Conservation (phyloP, 2,329 filamentous ascomycete species). For the Monilinia fructicola region DNA sequence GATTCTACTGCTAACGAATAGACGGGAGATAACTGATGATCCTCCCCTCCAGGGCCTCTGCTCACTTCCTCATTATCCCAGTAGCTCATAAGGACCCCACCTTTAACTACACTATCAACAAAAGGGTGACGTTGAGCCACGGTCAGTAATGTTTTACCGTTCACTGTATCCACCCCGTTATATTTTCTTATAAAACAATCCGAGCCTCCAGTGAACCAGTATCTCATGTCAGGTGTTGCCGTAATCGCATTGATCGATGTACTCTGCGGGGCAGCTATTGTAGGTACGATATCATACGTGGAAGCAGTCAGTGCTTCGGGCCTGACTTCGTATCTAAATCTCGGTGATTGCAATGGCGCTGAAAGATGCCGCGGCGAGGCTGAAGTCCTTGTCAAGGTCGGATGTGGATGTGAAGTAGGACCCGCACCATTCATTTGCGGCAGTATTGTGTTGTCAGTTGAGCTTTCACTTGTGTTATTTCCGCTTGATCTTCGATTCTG, state of each 20-base stretch:
- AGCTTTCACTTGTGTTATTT: slow-evolving; percentile 36
- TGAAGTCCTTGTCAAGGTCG: slow-evolving; percentile 36
- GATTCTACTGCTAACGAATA: slow-evolving; percentile 93
- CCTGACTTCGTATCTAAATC: slow-evolving; percentile 62
- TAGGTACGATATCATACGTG: slow-evolving; percentile 93
- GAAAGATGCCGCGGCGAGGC: slow-evolving; percentile 39
- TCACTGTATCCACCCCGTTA: slow-evolving; percentile 91
- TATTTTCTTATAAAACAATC: slow-evolving; percentile 98
- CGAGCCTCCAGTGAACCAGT: slow-evolving; percentile 89
- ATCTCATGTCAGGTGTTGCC: slow-evolving; percentile 89
- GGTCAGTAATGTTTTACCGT: slow-evolving; percentile 88
- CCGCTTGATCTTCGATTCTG: slow-evolving; percentile 36
- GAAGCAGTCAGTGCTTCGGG: slow-evolving; percentile 75
- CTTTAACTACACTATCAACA: slow-evolving; percentile 95
- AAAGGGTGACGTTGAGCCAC: slow-evolving; percentile 96
- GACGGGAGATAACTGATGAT: slow-evolving; percentile 76
- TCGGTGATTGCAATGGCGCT: slow-evolving; percentile 44
- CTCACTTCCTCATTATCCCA: slow-evolving; percentile 92
- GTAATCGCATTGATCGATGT: slow-evolving; percentile 94
- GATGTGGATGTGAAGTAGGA: slow-evolving; percentile 38
- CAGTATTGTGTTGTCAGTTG: slow-evolving; percentile 32
- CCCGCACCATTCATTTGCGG: slow-evolving; percentile 36
- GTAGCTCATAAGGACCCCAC: slow-evolving; percentile 90
- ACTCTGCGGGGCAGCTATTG: slow-evolving; percentile 92
- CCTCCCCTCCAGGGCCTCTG: slow-evolving; percentile 46